These are phyloP conservation scores for Curvularia verruculosa DNA, from an alignment of 2,329 filamentous ascomycete species.

Conservation along the genomic window DNA sequence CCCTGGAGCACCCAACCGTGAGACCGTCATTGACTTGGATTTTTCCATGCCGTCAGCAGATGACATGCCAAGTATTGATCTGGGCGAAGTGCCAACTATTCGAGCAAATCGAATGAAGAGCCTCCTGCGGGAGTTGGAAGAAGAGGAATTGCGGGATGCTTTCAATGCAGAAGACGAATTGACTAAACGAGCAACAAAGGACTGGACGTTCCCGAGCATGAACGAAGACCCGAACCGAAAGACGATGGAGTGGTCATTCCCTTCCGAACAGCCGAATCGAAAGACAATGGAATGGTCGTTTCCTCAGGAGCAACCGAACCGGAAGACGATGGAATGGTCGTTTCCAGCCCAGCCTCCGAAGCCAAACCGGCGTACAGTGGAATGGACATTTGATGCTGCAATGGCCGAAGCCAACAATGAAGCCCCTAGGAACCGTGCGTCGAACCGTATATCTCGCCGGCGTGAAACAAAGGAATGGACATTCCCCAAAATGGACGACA, in stretches of 20 bases:
- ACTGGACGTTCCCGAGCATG: slow-evolving; percentile 61
- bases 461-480: slow-evolving; percentile 44
- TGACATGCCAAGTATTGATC: slow-evolving; percentile 50
- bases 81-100: slow-evolving; percentile 61
- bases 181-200: slow-evolving; percentile 54
- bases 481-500: slow-evolving; percentile 31
- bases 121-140: slow-evolving; percentile 52
- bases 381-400: slow-evolving; percentile 57
- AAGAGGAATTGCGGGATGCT: slow-evolving; percentile 46
- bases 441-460: slow-evolving; percentile 40
- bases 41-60: slow-evolving; percentile 52
- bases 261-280: slow-evolving; percentile 46
- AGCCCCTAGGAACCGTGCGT: slow-evolving; percentile 36
- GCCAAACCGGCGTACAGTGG: slow-evolving; percentile 52
- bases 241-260: slow-evolving; percentile 63
- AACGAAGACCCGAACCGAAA: slow-evolving; percentile 50
- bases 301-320: slow-evolving; percentile 44
- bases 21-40: slow-evolving; percentile 64
- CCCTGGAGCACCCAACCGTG: slow-evolving; percentile 53
- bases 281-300: slow-evolving; percentile 57
- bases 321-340: slow-evolving; percentile 60
- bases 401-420: slow-evolving; percentile 49
- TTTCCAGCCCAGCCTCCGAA: slow-evolving; percentile 49
- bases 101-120: slow-evolving; percentile 61
- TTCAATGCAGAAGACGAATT: slow-evolving; percentile 36